Evolutionary conservation across 1,284 basidiomycete genomes (phyloP).

Genomic region (Cystobasidium sp.): DNA sequence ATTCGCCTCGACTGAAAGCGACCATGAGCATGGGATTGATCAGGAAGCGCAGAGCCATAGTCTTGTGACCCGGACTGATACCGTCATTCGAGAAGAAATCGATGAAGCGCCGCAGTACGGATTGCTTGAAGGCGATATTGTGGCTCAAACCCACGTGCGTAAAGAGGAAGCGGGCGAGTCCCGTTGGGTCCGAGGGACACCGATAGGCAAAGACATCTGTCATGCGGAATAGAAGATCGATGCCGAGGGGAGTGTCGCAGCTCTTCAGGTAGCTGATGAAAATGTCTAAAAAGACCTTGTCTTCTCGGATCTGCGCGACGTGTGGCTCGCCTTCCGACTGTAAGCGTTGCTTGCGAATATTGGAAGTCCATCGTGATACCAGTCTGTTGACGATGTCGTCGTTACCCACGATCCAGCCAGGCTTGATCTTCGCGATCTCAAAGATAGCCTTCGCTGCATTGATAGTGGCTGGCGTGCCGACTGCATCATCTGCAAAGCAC

Average conservation of each 20-base stretch:
- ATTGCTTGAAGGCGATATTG: conserved; percentile 70
- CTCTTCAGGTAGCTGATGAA: conserved; percentile 67
- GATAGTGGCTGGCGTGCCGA: conserved; percentile 44
- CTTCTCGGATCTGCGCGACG: conserved; percentile 62
- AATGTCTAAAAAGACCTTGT: conserved; percentile 72
- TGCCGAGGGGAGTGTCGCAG: conserved; percentile 66
- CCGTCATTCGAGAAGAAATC: conserved; percentile 75
- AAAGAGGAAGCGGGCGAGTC: conserved; percentile 86
- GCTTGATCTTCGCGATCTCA: conserved; percentile 72
- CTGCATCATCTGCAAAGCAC: conserved; percentile 45
- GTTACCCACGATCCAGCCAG: conserved; percentile 68
- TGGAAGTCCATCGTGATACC: conserved; percentile 56
- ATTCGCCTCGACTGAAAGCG: conserved; percentile 65
- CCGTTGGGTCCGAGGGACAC: conserved; percentile 79
- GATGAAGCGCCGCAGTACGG: conserved; percentile 82
- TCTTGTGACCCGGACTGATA: conserved; percentile 78
- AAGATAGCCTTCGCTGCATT: conserved; percentile 63
- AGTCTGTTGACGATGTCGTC: conserved; percentile 55
- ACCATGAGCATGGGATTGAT: conserved; percentile 86
- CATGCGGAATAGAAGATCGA: conserved; percentile 88
- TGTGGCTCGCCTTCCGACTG: conserved; percentile 60
- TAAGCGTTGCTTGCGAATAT: conserved; percentile 49
- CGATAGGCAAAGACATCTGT: conserved; percentile 81
- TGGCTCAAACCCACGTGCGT: conserved; percentile 71
- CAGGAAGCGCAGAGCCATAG: conserved; percentile 81